Evolutionary conservation across 805 yeast species (phyloP), one percentile per base, ranked within the genome.

Genomic region (Isabelozyma rhagii): DNA sequence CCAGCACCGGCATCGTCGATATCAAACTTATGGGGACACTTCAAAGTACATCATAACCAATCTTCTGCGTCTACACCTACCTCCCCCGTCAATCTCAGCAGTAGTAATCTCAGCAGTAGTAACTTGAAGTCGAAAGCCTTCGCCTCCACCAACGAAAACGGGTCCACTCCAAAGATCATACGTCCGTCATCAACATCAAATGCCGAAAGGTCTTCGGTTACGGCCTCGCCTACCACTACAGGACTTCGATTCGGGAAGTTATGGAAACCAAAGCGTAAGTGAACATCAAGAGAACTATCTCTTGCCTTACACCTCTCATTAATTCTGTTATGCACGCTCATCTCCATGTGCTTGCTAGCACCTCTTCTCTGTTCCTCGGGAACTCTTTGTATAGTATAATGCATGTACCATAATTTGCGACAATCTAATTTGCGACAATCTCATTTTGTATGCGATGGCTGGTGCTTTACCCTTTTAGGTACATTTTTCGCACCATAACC

Each of bases 201-300:
- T 18, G 25, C 28, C 8, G 25, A 15, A 3, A 9, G 8, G 25
- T 41, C 28, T 10, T 8, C 15, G 25, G 28, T 9, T 10, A 28
- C 18, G 9, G 15, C 36, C 10, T 31, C 45, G 11, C 36, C 39
- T 5, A n/a, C 25, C 5, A n/a, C 39, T 28, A 15, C 39, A 28
- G 45, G 36, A 17, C 39, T 29, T 28, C 44, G 45, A 25, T 42
- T 50, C 14, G 50, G 47, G 21, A 50, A 42, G 38, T 34, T 50
- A 34, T 50, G 53, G 53, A 47, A 39, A 18, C 21, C 46, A 21
- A 50, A 45, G 40, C 38, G 44, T 27, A 38, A 18, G 40, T 28
- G 18, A 43, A 13, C 17, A 15, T 21, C 31, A 21, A 21, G 25
- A 21, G 25, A 21, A 21, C 17, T 15, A 15, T 15, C 17, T 21